Conservation (phyloP, 2,329 filamentous ascomycete genomes). For the Sphaerulina vaccinii region DNA sequence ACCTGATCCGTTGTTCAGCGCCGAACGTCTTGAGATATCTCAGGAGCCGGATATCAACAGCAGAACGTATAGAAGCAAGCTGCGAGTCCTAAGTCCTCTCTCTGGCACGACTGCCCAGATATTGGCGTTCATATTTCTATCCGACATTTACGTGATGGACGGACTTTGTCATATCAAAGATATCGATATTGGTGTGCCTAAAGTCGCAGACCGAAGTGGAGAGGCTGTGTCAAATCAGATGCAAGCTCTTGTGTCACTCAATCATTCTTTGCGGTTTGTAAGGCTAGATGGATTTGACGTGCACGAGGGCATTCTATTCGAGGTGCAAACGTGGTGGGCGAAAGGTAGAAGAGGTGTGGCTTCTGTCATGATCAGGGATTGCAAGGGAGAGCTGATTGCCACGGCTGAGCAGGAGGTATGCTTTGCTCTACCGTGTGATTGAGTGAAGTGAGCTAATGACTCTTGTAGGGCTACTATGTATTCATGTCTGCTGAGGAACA, state of each 20-base stretch:
- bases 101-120: background rate
- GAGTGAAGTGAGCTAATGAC: background rate
- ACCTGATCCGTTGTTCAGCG: background rate
- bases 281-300: slow-evolving; percentile 2
- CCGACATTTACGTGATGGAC: slow-evolving; percentile 4
- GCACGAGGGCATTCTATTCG: background rate
- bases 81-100: background rate
- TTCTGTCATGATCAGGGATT: background rate
- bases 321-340: background rate
- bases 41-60: background rate
- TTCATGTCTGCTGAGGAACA: background rate
- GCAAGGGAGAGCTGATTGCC: background rate
- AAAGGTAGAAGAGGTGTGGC: background rate
- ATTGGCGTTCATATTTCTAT: background rate
- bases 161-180: background rate
- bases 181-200: slow-evolving; percentile 1
- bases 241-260: background rate
- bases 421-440: background rate
- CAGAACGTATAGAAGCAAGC: background rate
- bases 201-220: background rate
- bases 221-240: background rate
- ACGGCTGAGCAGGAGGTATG: slow-evolving; percentile 3
- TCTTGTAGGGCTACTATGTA: background rate
- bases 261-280: slow-evolving; percentile 1
- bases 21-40: background rate